Evolutionary conservation across 192 early-diverging fungal genomes (phyloP).

Genomic region (Diversispora epigaea): DNA sequence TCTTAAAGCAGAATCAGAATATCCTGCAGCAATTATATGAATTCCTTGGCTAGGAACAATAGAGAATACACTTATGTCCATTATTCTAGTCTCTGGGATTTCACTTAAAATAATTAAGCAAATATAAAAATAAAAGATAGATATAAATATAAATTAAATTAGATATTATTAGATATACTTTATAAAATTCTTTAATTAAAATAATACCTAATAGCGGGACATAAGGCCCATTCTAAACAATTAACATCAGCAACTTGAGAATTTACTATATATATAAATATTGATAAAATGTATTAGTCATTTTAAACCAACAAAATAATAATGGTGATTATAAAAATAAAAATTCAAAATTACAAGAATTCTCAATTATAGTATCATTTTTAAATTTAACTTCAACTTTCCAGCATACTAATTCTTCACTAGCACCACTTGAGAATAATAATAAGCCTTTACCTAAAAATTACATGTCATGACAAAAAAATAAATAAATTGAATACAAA

Average conservation of each 20-base stretch:
- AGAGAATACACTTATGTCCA: slow-evolving; percentile 62
- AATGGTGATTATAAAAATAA: neutral
- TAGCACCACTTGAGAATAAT: slow-evolving; percentile 64
- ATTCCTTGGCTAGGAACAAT: slow-evolving; percentile 31
- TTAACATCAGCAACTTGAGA: slow-evolving; percentile 33
- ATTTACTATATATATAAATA: slow-evolving; percentile 9
- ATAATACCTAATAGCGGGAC: slow-evolving; percentile 44
- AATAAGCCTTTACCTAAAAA: slow-evolving; percentile 36
- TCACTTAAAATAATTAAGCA: slow-evolving; percentile 40
- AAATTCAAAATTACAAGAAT: neutral
- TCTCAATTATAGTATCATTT: slow-evolving; percentile 18
- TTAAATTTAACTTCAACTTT: slow-evolving; percentile 36
- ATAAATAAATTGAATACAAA: neutral
- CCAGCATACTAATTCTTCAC: slow-evolving; percentile 69
- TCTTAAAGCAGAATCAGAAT: slow-evolving; percentile 69
- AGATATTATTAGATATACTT: too few species aligned
- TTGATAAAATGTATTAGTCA: neutral
- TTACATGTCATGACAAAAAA: neutral
- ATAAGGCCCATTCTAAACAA: slow-evolving; percentile 49
- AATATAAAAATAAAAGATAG: neutral
- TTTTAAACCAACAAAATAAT: neutral
- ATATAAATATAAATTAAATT: neutral
- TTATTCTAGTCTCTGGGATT: slow-evolving; percentile 69
- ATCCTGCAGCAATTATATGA: slow-evolving; percentile 66
- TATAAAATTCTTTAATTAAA: too few species aligned